Conservation (phyloP, 495 filamentous ascomycete genomes). For the Cenococcum geophilum region DNA sequence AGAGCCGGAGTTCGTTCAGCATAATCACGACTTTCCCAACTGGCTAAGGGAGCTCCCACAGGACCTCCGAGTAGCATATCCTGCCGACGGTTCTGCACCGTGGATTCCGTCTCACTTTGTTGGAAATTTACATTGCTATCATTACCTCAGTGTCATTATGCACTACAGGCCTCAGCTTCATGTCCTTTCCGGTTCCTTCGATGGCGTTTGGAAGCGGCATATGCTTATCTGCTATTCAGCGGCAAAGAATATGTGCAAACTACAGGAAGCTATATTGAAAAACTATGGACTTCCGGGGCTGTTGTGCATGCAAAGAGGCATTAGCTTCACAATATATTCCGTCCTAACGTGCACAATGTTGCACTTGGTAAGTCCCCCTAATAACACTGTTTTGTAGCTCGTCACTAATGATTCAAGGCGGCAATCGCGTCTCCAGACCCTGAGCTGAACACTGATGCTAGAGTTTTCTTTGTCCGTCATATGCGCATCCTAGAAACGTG, state of each 20-base stretch:
- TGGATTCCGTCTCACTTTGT: constrained; percentile 87
- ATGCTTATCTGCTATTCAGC: constrained; percentile 82
- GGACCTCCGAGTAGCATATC: constrained; percentile 74
- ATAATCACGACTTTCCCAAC: constrained; percentile 63
- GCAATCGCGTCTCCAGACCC: constrained; percentile 92
- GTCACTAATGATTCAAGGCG: constrained; percentile 49
- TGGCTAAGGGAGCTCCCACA: constrained; percentile 75
- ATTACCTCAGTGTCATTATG: constrained; percentile 80
- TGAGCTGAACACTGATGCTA: constrained; percentile 74
- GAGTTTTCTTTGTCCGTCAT: constrained; percentile 87
- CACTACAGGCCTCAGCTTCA: constrained; percentile 83
- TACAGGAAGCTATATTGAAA: constrained; percentile 81
- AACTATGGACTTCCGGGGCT: constrained; percentile 74
- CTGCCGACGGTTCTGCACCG: constrained; percentile 70
- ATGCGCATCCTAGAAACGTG: constrained; percentile 93
- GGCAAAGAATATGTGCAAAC: constrained; percentile 78
- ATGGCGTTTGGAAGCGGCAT: constrained; percentile 78
- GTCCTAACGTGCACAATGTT: constrained; percentile 91
- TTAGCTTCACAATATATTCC: constrained; percentile 92
- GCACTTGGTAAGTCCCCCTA: constrained; percentile 65
- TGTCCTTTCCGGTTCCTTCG: constrained; percentile 62
- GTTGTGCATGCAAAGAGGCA: constrained; percentile 87
- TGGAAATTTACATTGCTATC: constrained; percentile 89
- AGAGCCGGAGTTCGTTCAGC: constrained; percentile 74
- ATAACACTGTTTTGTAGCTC: not conserved